A percentile compares a stretch with the other conserved stretches of the same genome.
These are phyloP conservation scores for Drosera spatulata DNA, from an alignment of 179 eudicot genomes.

Conservation along the genomic window DNA sequence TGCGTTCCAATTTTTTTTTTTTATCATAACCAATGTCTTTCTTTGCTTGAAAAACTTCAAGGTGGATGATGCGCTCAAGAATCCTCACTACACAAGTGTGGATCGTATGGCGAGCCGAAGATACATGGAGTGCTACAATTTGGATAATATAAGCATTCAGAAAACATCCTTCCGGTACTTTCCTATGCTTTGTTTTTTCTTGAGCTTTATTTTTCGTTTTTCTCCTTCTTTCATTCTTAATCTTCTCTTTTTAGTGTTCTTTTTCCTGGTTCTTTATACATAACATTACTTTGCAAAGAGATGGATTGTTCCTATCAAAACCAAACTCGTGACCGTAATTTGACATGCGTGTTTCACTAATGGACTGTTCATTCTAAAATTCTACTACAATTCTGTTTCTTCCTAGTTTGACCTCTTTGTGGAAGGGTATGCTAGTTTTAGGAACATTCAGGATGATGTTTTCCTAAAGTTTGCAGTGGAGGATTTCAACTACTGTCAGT, in stretches of 20 bases:
- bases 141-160: conserved; percentile 28
- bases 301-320: too few relatives aligned
- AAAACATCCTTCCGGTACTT: conserved; percentile 50
- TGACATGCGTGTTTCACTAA: too few relatives aligned
- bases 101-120: conserved; percentile 46
- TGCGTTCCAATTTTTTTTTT: not conserved
- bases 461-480: conserved; percentile 46
- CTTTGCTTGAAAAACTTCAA: conserved; percentile 27
- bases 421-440: conserved; percentile 29
- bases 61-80: conserved; percentile 50
- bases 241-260: too few relatives aligned
- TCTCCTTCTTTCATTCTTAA: too few relatives aligned
- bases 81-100: conserved; percentile 43
- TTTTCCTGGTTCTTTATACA: too few relatives aligned
- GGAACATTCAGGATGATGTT: conserved; percentile 32
- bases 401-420: not conserved
- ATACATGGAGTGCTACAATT: conserved; percentile 31
- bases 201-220: too few relatives aligned
- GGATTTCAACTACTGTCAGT: conserved; percentile 66
- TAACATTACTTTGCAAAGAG: too few relatives aligned
- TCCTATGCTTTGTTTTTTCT: not conserved
- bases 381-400: not conserved
- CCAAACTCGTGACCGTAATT: too few relatives aligned
- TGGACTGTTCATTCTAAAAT: too few relatives aligned
- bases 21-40: not conserved